phyloP scores from a whole-genome alignment of 164 flowering plant genomes.

The Tetracentron sinense region DNA sequence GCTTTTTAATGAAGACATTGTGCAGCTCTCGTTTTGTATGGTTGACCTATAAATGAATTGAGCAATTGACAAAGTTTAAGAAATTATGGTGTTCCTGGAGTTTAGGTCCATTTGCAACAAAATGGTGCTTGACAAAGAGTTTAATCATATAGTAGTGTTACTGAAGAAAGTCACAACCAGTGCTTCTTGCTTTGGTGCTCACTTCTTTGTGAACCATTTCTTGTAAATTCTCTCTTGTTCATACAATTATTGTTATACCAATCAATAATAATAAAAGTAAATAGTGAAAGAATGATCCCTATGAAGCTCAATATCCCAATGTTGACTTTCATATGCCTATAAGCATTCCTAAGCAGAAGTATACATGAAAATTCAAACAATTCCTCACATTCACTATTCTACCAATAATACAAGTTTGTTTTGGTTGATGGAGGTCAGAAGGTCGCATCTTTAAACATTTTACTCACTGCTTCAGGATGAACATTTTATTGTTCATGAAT shows the following conservation, averaged over 20 bases:
- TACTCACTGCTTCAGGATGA: not conserved
- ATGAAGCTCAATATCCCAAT: not conserved
- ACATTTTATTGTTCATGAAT: too few species aligned
- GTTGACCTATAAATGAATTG: conserved; percentile 56
- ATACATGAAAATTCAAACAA: too few species aligned
- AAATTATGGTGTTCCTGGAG: too few species aligned
- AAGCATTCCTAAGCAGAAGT: too few species aligned
- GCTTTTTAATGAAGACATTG: conserved; percentile 86
- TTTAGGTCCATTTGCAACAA: conserved; percentile 3
- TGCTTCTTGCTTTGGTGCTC: too few species aligned
- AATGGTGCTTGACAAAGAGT: not conserved
- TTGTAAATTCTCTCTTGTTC: too few species aligned
- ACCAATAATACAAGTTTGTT: too few species aligned
- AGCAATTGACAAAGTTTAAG: not conserved
- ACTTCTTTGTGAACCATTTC: too few species aligned
- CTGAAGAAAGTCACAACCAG: not conserved
- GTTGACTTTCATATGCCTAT: not conserved
- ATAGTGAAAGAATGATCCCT: not conserved
- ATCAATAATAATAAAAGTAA: not conserved
- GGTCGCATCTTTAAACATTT: not conserved
- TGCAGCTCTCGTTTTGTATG: conserved; percentile 88
- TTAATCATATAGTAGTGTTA: not conserved
- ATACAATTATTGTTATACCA: too few species aligned
- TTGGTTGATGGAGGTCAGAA: not conserved
- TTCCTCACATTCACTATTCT: too few species aligned